Base-by-base conservation (phyloP, 2,329 filamentous ascomycete species). In the Botrytis aclada region DNA sequence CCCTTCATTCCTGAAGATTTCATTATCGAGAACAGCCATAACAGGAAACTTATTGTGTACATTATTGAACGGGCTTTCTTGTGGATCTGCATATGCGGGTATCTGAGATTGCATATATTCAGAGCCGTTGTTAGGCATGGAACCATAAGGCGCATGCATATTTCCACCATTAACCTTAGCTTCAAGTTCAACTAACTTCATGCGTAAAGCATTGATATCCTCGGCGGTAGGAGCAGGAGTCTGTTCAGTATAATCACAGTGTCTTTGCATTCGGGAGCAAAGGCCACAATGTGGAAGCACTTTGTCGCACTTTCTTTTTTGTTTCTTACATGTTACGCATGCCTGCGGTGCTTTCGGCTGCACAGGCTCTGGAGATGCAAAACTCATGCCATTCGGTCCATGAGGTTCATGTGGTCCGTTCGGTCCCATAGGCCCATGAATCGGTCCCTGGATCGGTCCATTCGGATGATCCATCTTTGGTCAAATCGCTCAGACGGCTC, bases 231-330 rank as follows among this genome's bases (percentile, higher is more conserved):
- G 82, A 16, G 79, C 74, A 16, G 81, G 79, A 29, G 78, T 74
- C 25, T 77, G 74, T 60, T 84, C 81, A 25, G 80, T 81, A 75
- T 84, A 85, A 74, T 85, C 84, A 78, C 84, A 85, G 34, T 74
- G 73, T 20, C 83, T 80, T 47, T 80, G 79, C 81, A 84, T 83
- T 18, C 84, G 81, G 32, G 76, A 76, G 78, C 86, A 88, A 6
- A 87, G 81, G 3, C 81, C 79, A 77, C 86, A 88, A 25, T 80
- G 77, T 22, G 86, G 86, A 1, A 87, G 75, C 7, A 75, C 77
- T 79, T 87, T 88, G 81, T 86, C 84, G 77, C 86, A 88, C 81
- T 83, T 85, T 61, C 86, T 81, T 80, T 88, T 88, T 78, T 87
- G 84, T 74, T 82, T 83, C 51, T 82, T 80, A 77, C 84, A 86